Percentiles rank a stretch among this genome's conserved stretches.
phyloP scores from a whole-genome alignment of 1,139 yeast species.

The Zygoascus sp. region DNA sequence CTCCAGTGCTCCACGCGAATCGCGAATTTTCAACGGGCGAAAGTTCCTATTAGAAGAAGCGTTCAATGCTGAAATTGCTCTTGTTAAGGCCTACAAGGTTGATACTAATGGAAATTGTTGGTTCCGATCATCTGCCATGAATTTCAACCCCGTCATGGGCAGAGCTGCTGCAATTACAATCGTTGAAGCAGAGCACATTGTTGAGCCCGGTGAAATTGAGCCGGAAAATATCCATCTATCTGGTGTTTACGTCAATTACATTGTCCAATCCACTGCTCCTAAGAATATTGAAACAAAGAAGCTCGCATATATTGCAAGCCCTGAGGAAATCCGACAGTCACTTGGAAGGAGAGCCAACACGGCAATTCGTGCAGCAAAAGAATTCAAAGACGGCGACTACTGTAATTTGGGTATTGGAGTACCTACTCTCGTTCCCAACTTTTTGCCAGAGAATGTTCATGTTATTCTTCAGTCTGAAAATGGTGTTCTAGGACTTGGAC shows the following conservation, averaged over 20 bases:
- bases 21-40: constrained; percentile 42
- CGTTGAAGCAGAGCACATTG: constrained; percentile 51
- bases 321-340: constrained; percentile 39
- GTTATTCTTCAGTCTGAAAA: constrained; percentile 48
- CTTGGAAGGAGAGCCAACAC: neutral
- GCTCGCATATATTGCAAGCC: constrained; percentile 19
- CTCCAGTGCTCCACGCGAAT: constrained; percentile 41
- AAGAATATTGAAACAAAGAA: constrained; percentile 43
- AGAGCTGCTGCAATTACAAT: constrained; percentile 45
- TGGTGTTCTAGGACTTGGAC: constrained; percentile 49
- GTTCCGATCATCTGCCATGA: constrained; percentile 46
- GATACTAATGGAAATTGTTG: constrained; percentile 47
- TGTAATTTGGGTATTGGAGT: constrained; percentile 50
- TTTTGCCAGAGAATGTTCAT: constrained; percentile 37
- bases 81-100: constrained; percentile 46
- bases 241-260: constrained; percentile 42
- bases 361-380: constrained; percentile 41
- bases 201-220: constrained; percentile 43
- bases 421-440: constrained; percentile 48
- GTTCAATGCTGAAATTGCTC: constrained; percentile 45
- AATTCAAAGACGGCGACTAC: constrained; percentile 42
- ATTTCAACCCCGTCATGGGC: constrained; percentile 46
- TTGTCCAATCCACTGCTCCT: constrained; percentile 42
- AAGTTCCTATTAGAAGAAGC: constrained; percentile 44
- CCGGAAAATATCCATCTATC: constrained; percentile 49